A percentile compares a stretch with the other conserved stretches of the same genome.
Evolutionary conservation across 352 stramenopile genomes (phyloP).

Genomic region (Aphanomyces invadans): DNA sequence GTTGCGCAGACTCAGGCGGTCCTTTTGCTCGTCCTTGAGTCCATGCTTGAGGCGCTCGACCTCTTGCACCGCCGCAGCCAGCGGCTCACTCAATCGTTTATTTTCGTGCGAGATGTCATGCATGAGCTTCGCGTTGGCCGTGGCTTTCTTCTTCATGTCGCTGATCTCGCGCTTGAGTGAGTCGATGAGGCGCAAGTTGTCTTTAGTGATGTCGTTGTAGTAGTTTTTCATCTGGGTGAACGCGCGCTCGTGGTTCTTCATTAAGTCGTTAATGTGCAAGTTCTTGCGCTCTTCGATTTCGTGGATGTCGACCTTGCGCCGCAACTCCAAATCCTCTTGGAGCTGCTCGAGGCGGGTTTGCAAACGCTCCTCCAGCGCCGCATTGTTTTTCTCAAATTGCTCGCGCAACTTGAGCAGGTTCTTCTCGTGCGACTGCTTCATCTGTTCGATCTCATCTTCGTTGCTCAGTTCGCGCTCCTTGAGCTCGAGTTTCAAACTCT

Average conservation of each 20-base stretch:
- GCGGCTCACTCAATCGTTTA: constrained; percentile 84
- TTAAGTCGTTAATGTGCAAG: constrained; percentile 92
- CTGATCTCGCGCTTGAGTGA: constrained; percentile 88
- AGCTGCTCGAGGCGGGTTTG: constrained; percentile 60
- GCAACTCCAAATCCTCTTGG: constrained; percentile 82
- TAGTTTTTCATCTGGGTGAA: constrained; percentile 94
- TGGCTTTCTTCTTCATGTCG: constrained; percentile 90
- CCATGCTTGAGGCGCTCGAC: constrained; percentile 83
- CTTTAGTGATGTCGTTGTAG: constrained; percentile 94
- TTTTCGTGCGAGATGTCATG: constrained; percentile 90
- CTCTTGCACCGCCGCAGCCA: constrained; percentile 77
- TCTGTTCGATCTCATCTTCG: constrained; percentile 79
- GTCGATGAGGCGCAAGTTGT: constrained; percentile 90
- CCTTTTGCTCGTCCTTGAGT: constrained; percentile 89
- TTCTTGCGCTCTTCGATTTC: constrained; percentile 94
- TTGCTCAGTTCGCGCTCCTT: constrained; percentile 81
- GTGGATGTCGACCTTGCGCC: constrained; percentile 89
- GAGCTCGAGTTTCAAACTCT: constrained; percentile 67
- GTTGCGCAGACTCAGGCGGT: constrained; percentile 85
- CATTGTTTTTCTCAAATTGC: constrained; percentile 85
- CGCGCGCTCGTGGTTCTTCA: constrained; percentile 90
- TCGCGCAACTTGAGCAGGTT: constrained; percentile 87
- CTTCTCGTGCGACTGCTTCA: constrained; percentile 89
- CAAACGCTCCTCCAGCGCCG: constrained; percentile 61
- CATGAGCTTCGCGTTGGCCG: constrained; percentile 89